Conservation (phyloP, 768 basidiomycete genomes). For the Butyriboletus loyo region DNA sequence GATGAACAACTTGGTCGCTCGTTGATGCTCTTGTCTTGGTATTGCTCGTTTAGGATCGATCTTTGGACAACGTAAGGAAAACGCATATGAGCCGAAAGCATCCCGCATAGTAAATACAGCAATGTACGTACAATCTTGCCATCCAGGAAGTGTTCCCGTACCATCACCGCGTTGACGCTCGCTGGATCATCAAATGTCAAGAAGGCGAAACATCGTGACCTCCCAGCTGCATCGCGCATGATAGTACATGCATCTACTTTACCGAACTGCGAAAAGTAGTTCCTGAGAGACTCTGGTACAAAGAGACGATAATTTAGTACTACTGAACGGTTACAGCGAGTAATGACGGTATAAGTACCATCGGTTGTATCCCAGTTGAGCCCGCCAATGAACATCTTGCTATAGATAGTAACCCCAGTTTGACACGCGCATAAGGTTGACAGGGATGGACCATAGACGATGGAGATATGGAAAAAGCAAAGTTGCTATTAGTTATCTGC, state of each 20-base stretch:
- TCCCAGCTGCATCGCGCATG: slow-evolving; percentile 94
- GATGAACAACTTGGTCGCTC: slow-evolving; percentile 93
- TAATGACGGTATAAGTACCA: slow-evolving; percentile 61
- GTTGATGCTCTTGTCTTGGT: slow-evolving; percentile 91
- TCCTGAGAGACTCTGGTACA: slow-evolving; percentile 64
- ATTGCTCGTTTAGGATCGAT: slow-evolving; percentile 99
- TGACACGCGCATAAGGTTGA: slow-evolving; percentile 26
- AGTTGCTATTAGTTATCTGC: slow-evolving; percentile 77
- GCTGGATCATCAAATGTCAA: slow-evolving; percentile 92
- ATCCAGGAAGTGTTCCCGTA: slow-evolving; percentile 90
- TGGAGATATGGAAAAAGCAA: slow-evolving; percentile 39
- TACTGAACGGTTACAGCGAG: slow-evolving; percentile 37
- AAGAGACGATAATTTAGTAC: slow-evolving; percentile 36
- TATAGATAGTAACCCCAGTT: slow-evolving; percentile 41
- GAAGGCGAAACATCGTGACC: slow-evolving; percentile 97
- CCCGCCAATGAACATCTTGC: slow-evolving; percentile 99
- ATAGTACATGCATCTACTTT: slow-evolving; percentile 97
- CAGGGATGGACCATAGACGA: slow-evolving; percentile 26
- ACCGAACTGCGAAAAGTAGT: slow-evolving; percentile 95
- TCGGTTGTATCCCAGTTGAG: slow-evolving; percentile 99
- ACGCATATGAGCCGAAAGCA: slow-evolving; percentile 19
- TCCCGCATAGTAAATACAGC: slow-evolving; percentile 20
- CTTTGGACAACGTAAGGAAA: slow-evolving; percentile 40
- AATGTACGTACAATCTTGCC: slow-evolving; percentile 84
- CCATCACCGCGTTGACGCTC: slow-evolving; percentile 94